Evolutionary conservation across 1,139 yeast genomes (phyloP), one percentile per base, ranked within the genome.

Genomic region (Keqinozyma sinolaborantium): DNA sequence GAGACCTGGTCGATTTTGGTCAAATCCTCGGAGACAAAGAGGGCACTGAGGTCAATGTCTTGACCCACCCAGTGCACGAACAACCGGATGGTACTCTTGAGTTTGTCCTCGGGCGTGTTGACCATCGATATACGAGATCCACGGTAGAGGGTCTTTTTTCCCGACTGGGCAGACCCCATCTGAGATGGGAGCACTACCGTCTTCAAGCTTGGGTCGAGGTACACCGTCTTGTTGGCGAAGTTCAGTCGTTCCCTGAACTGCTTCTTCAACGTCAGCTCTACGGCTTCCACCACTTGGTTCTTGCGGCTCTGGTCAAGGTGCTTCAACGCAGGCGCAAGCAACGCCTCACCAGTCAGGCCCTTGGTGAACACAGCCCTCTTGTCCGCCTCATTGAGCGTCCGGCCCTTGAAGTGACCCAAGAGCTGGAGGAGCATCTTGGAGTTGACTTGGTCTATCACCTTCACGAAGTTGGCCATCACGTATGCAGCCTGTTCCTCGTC

Each of bases 31-130:
- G 30, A 28, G 7, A 35, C 9, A 19, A 41, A 35, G 5, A 26
- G 23, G 4, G 33, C 41, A 19, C 35, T 29, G 21, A 38, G 25
- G 24, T 41, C 44, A 13, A 35, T 30, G 24, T 35, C 38, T 3
- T 12, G 9, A 6, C 45, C 45, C n/a, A 39, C 32, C 44, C 45
- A 41, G 29, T 39, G 34, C 9, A 32, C 27, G 20, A 41, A 39
- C 10, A 41, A 21, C 18, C 44, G 13, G 10, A 41, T 12, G 5
- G 29, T 30, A 11, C 28, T 28, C 25, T 38, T 38, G n/a, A 16
- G 14, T 3, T 11, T 16, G 12, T 38, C 41, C 12, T 27, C 34
- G 7, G 24, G 30, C n/a, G n/a, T n/a, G 16, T 16, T 26, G 9
- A 18, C 21, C 7, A 33, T 11, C 3, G 39, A 24, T 3, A 40